A percentile compares a stretch with the other conserved stretches of the same genome.
Evolutionary conservation across 2,329 filamentous ascomycete genomes (phyloP).

Genomic region (Scedosporium aurantiacum): DNA sequence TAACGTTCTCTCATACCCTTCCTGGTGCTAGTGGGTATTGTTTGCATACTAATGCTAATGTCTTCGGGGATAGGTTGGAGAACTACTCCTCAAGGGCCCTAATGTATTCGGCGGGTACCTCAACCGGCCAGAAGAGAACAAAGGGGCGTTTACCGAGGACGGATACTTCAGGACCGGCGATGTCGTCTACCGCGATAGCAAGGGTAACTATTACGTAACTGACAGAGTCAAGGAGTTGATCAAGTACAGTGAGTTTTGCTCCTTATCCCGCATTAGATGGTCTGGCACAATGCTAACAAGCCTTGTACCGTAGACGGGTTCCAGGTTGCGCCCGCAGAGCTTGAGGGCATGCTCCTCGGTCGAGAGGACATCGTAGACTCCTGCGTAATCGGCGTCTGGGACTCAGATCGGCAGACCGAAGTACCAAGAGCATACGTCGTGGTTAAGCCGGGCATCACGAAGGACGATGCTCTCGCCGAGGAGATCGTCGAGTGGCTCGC

Average conservation of each 20-base stretch:
- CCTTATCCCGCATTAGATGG: neutral
- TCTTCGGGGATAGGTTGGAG: slow-evolving; percentile 33
- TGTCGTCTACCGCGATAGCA: slow-evolving; percentile 64
- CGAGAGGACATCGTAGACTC: slow-evolving; percentile 41
- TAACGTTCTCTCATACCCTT: neutral
- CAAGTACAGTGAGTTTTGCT: slow-evolving; percentile 34
- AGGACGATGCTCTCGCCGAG: slow-evolving; percentile 20
- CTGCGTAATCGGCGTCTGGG: slow-evolving; percentile 52
- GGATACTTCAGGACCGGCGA: slow-evolving; percentile 90
- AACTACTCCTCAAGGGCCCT: slow-evolving; percentile 67
- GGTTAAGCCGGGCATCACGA: slow-evolving; percentile 22
- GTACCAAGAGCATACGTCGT: slow-evolving; percentile 44
- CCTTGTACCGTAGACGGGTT: slow-evolving; percentile 39
- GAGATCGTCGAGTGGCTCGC: slow-evolving; percentile 30
- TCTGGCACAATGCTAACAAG: slow-evolving; percentile 24
- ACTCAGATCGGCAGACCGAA: slow-evolving; percentile 52
- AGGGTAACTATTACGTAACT: slow-evolving; percentile 81
- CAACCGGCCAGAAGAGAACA: slow-evolving; percentile 60
- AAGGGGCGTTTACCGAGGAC: slow-evolving; percentile 59
- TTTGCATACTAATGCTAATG: neutral
- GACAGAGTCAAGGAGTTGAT: slow-evolving; percentile 66
- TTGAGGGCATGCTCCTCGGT: slow-evolving; percentile 38
- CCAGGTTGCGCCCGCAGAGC: slow-evolving; percentile 58
- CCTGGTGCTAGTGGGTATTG: too few species aligned
- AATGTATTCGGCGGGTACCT: slow-evolving; percentile 73